These are phyloP conservation scores for Prototheca wickerhamii DNA, from an alignment of 163 green algal species.

Conservation along the genomic window DNA sequence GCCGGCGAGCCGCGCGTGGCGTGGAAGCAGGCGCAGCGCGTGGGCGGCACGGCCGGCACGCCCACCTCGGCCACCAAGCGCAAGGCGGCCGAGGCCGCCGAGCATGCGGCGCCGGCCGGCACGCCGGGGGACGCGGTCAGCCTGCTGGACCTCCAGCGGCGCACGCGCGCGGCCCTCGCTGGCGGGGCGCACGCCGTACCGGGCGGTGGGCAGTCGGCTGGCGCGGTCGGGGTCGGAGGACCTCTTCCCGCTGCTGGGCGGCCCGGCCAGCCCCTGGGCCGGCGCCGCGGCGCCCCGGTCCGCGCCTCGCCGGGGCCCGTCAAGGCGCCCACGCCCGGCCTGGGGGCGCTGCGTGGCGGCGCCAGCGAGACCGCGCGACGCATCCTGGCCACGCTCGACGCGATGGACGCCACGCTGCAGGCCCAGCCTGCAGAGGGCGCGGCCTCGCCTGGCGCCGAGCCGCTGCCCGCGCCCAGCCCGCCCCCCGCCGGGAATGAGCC, in stretches of 20 bases:
- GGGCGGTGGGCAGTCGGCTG: not conserved
- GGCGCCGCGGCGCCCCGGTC: not conserved
- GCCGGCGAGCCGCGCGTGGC: no score
- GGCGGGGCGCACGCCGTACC: slow-evolving; percentile 24
- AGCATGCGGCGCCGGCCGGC: not conserved
- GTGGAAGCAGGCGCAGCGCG: no score
- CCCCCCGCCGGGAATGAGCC: not conserved
- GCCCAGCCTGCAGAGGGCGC: slow-evolving; percentile 3
- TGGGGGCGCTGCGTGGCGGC: not conserved
- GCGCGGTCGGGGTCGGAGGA: not conserved
- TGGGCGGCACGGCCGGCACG: no score
- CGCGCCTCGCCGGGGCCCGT: not conserved
- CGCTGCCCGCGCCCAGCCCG: not conserved
- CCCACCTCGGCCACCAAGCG: no score
- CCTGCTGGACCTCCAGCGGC: slow-evolving; percentile 29
- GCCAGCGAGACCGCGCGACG: slow-evolving; percentile 23
- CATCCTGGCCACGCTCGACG: slow-evolving; percentile 33
- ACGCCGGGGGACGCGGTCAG: slow-evolving; percentile 17
- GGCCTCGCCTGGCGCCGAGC: not conserved
- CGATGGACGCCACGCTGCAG: slow-evolving; percentile 16
- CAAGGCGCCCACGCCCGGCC: not conserved
- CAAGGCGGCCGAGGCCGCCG: slow-evolving; percentile 7
- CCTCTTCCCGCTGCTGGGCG: not conserved
- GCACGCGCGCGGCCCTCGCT: slow-evolving; percentile 16
- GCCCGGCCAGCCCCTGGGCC: not conserved